Conservation (phyloP, 139 green algal species). For the Trebouxia sp. region DNA sequence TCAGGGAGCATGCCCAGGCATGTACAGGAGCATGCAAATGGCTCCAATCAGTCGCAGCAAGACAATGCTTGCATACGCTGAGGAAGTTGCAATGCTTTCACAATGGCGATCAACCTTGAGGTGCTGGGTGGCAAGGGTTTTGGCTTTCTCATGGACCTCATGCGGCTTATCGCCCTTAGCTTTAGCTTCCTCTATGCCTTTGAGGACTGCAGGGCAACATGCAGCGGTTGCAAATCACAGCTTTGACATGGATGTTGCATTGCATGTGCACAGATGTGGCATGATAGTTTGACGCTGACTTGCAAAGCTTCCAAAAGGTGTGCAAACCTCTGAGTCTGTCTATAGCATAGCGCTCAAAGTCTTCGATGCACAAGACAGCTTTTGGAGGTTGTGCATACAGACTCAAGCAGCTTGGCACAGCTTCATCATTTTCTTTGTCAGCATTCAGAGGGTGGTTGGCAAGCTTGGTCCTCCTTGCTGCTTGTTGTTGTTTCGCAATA, state of each 20-base stretch:
- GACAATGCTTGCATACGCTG: too few relatives aligned
- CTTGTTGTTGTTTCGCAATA: neutral
- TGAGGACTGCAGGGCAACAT: constrained; percentile 77
- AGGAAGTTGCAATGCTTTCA: too few relatives aligned
- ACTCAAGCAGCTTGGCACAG: constrained; percentile 32
- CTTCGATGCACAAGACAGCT: constrained; percentile 84
- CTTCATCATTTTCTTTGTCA: neutral
- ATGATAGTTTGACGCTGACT: too few relatives aligned
- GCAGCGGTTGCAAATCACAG: too few relatives aligned
- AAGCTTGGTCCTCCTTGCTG: neutral
- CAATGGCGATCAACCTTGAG: too few relatives aligned
- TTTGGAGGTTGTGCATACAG: constrained; percentile 79
- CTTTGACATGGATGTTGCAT: too few relatives aligned
- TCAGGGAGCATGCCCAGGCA: too few relatives aligned
- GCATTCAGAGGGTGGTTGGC: too few relatives aligned
- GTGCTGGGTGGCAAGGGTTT: constrained; percentile 54
- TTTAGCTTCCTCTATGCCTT: constrained; percentile 85
- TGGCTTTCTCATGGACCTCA: constrained; percentile 47
- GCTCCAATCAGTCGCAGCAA: too few relatives aligned
- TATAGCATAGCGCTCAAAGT: constrained; percentile 92
- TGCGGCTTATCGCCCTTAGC: constrained; percentile 60
- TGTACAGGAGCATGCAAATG: too few relatives aligned
- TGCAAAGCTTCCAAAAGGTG: neutral
- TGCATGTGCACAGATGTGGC: too few relatives aligned
- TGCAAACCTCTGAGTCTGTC: constrained; percentile 78